Conservation (phyloP, 1,139 yeast genomes). For the Trichomonascaceae sp. region DNA sequence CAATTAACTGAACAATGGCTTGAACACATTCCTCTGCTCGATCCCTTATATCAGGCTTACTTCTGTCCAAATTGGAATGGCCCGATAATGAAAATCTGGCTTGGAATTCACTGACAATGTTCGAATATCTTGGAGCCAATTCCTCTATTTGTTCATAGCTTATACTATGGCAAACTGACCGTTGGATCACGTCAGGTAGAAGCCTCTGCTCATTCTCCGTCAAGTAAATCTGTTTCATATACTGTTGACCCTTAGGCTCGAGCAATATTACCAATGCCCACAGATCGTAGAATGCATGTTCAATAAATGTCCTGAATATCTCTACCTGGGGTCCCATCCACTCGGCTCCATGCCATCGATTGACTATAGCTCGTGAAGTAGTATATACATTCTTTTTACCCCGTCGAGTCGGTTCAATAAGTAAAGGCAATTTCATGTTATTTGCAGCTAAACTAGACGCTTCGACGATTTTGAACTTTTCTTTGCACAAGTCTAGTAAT, state of each 20-base stretch:
- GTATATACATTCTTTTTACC: slow-evolving; percentile 11
- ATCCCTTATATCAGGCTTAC: slow-evolving; percentile 3
- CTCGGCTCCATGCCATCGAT: slow-evolving; percentile 4
- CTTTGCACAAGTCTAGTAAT: slow-evolving; percentile 15
- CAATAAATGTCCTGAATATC: slow-evolving; percentile 24
- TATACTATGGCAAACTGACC: slow-evolving; percentile 15
- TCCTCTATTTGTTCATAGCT: slow-evolving; percentile 13
- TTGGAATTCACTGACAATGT: slow-evolving; percentile 8
- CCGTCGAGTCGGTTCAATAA: slow-evolving; percentile 6
- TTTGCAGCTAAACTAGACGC: slow-evolving; percentile 21
- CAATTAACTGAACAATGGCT: slow-evolving; percentile 7
- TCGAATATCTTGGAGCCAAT: slow-evolving; percentile 18
- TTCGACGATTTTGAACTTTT: slow-evolving; percentile 8
- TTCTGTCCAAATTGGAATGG: slow-evolving; percentile 2
- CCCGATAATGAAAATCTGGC: slow-evolving; percentile 1
- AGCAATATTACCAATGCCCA: slow-evolving; percentile 27
- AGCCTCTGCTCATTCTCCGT: slow-evolving; percentile 13
- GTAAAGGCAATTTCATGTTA: slow-evolving; percentile 19
- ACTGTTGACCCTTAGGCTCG: slow-evolving; percentile 9
- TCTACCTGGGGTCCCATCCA: slow-evolving; percentile 10
- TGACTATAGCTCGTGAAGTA: slow-evolving; percentile 10
- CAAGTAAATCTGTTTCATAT: slow-evolving; percentile 17
- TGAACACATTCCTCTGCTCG: slow-evolving; percentile 10
- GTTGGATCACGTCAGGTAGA: slow-evolving; percentile 17
- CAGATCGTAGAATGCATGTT: slow-evolving; percentile 27